Base-by-base conservation (phyloP, 805 yeast genomes). In the Vanderwaltozyma polyspora region DNA sequence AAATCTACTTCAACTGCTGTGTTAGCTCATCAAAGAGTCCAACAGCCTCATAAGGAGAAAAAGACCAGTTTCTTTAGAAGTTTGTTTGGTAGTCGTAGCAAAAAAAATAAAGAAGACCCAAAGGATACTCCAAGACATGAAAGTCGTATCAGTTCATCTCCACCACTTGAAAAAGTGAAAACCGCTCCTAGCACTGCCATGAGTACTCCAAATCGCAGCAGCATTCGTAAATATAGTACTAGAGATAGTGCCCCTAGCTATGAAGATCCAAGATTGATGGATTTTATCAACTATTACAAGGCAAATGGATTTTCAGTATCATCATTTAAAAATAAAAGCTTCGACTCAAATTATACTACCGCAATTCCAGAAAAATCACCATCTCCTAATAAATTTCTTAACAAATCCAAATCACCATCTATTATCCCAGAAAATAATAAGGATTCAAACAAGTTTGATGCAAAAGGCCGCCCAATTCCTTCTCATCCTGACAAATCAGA, bases 401-500 rank as follows among this genome's bases (percentile, higher is more conserved):
- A n/a, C n/a, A n/a, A n/a, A n/a, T n/a, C n/a, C n/a, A n/a, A n/a
- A n/a, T n/a, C n/a, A n/a, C n/a, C n/a, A n/a, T n/a, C n/a, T n/a
- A n/a, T n/a, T n/a, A n/a, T n/a, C n/a, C n/a, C n/a, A n/a, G 9
- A 19, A 5, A 5, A 24, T 28, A 23, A 24, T 31, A 14, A 13
- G 8, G 25, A 25, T 6, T 9, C 8, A 3, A n/a, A 28, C 23
- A 17, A 17, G 5, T 8, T 26, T 9, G 38, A 68, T 37, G 57
- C 47, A 1, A 57, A 56, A 23, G 70, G 69, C 1, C 62, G 70
- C 40, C 67, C 66, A 5, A 55, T 73, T 6, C 79, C 78, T 3
- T 53, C 72, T 3, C 77, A 71, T 47, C 77, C 77, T 1, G 50
- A 50, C 13, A 46, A 36, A 31, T 65, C 76, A 2, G 63, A 59